Percentiles rank a stretch among this genome's conserved stretches.
Conservation (phyloP, 179 eudicot genomes). For the Heliamphora pulchella region DNA sequence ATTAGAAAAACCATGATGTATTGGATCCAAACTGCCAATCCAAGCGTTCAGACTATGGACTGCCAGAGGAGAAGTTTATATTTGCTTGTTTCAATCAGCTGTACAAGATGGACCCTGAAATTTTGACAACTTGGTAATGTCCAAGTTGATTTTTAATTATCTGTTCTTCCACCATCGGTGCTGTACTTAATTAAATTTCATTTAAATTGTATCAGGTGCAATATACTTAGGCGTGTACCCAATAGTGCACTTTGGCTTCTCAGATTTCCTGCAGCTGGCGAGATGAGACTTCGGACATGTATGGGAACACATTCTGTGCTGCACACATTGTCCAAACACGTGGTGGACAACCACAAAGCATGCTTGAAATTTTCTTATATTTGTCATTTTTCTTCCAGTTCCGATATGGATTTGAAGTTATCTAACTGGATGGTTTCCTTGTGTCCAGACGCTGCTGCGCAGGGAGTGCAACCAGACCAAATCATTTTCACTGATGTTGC, state of each 20-base stretch:
- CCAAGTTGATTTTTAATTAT: neutral
- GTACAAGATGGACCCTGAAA: constrained; percentile 96
- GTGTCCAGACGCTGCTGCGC: constrained; percentile 79
- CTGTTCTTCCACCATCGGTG: neutral
- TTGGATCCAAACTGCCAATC: constrained; percentile 58
- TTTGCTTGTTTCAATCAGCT: constrained; percentile 97
- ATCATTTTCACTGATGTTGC: constrained; percentile 98
- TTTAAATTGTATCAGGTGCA: constrained; percentile 57
- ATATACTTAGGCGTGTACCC: constrained; percentile 87
- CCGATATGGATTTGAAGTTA: neutral
- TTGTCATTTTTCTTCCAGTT: neutral
- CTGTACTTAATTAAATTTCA: neutral
- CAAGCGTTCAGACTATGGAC: constrained; percentile 87
- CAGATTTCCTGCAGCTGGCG: constrained; percentile 96
- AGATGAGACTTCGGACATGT: constrained; percentile 88
- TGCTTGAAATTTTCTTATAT: neutral
- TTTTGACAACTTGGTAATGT: constrained; percentile 74
- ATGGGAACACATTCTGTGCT: constrained; percentile 18
- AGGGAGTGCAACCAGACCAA: constrained; percentile 91
- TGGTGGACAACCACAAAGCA: neutral
- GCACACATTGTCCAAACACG: neutral
- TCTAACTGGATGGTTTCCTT: neutral
- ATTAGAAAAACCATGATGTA: constrained; percentile 85
- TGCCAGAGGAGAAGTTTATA: constrained; percentile 89
- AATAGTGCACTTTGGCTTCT: constrained; percentile 97